Conservation (phyloP, 73 alveolate genomes). For the Paramecium tetraurelia region DNA sequence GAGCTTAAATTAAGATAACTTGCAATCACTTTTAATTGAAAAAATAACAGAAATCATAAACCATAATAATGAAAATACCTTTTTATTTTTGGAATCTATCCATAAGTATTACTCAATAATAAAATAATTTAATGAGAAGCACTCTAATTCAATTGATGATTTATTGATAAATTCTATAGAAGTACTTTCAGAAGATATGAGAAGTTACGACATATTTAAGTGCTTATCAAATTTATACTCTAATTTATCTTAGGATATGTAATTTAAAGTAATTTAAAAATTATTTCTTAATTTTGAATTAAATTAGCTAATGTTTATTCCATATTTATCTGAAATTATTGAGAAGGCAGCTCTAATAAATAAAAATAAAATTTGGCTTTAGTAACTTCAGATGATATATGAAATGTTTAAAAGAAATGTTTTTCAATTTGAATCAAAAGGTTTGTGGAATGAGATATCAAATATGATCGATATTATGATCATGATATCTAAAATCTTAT, state of each 20-base stretch:
- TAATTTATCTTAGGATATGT: not conserved
- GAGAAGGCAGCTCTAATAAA: not conserved
- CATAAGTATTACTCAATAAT: not conserved
- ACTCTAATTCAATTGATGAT: not conserved
- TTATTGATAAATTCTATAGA: not conserved
- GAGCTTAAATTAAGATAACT: not conserved
- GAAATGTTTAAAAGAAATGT: not conserved
- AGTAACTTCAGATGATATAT: not conserved
- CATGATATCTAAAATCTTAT: not conserved
- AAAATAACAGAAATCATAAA: not conserved
- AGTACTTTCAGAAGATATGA: not conserved
- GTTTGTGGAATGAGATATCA: not conserved
- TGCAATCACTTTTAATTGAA: not conserved
- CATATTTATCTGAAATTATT: constrained; percentile 3
- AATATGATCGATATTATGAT: not conserved
- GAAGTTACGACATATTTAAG: not conserved
- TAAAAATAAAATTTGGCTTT: not conserved
- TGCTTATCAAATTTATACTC: not conserved
- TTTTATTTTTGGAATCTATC: not conserved
- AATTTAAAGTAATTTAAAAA: not conserved
- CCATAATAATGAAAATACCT: not conserved
- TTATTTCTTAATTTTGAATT: not conserved
- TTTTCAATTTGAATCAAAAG: not conserved
- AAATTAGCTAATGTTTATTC: not conserved
- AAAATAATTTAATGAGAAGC: not conserved